Base-by-base conservation (phyloP, 1,139 yeast genomes). In the Wickerhamiella pararugosa region DNA sequence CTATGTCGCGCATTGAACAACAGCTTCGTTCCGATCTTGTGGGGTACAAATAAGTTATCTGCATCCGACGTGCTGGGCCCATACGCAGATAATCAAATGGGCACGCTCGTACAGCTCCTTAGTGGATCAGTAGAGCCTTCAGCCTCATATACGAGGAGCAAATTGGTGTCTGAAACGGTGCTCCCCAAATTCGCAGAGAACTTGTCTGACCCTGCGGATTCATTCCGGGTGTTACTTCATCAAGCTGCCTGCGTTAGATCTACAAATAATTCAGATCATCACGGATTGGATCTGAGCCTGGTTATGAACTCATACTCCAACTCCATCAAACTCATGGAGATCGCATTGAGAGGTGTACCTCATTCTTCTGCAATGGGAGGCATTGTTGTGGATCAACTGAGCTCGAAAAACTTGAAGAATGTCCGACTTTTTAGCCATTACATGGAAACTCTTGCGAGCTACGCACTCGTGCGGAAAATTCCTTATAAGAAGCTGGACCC, bases 1-100 rank as follows among this genome's bases (percentile, higher is more conserved):
- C 69, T 90, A 37, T 90, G 98, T 64, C 83, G 84, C 48, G 79
- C 94, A 0, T 65, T 90, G 43, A 82, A 81, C 55, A 90, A 90
- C 55, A 69, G 79, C 48, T 84, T 90, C 55, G 61, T 87, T 39
- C 98, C 98, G 1, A 66, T 80, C 1, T 58, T 77, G 41, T 76
- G 66, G 64, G 54, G 53, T 29, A 38, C 47, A n/a, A 61, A 60
- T 40, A 42, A 6, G 9, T 7, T 39, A 6, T 8, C 34, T 6
- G 35, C 32, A 8, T 9, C 15, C 5, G 36, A 27, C 25, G 8
- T 36, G 15, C 11, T 25, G 7, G 25, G 11, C 2, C 30, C 9
- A 3, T 9, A 9, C 9, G 11, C 29, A 3, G 11, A 29, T 21
- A 2, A 26, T 21, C 30, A 34, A 34, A 29, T 34, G 29, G 28